Evolutionary conservation across 2,329 filamentous ascomycete genomes (phyloP).

Genomic region (Orbilia blumenaviensis): DNA sequence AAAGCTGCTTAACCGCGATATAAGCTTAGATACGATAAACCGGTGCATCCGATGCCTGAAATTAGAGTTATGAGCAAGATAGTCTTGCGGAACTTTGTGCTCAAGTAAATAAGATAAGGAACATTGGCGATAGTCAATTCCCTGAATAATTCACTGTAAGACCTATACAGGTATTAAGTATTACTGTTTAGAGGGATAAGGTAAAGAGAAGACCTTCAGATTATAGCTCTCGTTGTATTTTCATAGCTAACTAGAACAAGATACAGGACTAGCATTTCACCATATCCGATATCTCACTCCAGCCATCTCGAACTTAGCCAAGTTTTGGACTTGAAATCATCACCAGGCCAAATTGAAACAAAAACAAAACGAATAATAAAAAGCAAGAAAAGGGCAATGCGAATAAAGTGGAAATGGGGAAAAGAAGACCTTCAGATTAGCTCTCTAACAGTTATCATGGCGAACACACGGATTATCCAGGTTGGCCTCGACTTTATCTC

Average conservation of each 20-base stretch:
- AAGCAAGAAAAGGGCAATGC: background rate
- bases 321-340: slow-evolving; percentile 22
- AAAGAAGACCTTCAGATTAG: slow-evolving; percentile 51
- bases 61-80: too few species aligned
- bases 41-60: too few species aligned
- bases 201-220: background rate
- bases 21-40: too few species aligned
- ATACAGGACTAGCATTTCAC: background rate
- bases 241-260: background rate
- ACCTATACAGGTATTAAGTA: too few species aligned
- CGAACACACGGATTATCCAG: slow-evolving; percentile 51
- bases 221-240: slow-evolving; percentile 19
- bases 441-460: slow-evolving; percentile 52
- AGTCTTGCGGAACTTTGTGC: background rate
- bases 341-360: slow-evolving; percentile 10
- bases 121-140: too few species aligned
- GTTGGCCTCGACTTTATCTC: slow-evolving; percentile 42
- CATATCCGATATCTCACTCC: background rate
- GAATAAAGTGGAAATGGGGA: background rate
- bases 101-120: too few species aligned
- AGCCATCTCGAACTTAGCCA: slow-evolving; percentile 9
- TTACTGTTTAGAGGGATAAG: too few species aligned
- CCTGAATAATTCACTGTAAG: too few species aligned
- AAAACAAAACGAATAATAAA: background rate
- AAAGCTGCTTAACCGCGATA: background rate